Percentiles rank a stretch among this genome's conserved stretches.
Evolutionary conservation across 2,329 filamentous ascomycete genomes (phyloP).

Genomic region (Dothideomycetes sp.): DNA sequence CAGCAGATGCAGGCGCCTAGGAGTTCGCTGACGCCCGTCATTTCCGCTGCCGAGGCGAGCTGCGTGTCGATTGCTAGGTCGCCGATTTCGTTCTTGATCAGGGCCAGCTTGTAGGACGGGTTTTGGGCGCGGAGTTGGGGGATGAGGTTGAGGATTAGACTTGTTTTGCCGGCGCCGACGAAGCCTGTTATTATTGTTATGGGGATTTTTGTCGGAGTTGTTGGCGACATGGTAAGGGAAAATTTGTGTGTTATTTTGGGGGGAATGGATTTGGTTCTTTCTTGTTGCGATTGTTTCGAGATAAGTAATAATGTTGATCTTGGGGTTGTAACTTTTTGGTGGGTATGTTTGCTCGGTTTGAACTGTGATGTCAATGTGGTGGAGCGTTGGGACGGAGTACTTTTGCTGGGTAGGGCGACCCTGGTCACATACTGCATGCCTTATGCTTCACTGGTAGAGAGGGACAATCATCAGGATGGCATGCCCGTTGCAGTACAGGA

Average conservation of each 20-base stretch:
- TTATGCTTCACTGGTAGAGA: no score
- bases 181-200: conserved; percentile 96
- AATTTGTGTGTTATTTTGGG: neutral
- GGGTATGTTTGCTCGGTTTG: no score
- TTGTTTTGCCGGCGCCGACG: conserved; percentile 92
- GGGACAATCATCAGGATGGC: no score
- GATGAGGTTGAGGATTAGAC: conserved; percentile 84
- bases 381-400: no score
- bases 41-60: conserved; percentile 69
- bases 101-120: conserved; percentile 77
- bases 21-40: conserved; percentile 83
- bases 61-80: conserved; percentile 89
- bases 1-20: conserved; percentile 98
- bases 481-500: no score
- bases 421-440: no score
- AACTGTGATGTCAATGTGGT: no score
- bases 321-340: no score
- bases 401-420: no score
- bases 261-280: neutral
- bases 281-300: neutral
- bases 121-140: conserved; percentile 83
- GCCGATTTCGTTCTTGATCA: conserved; percentile 97
- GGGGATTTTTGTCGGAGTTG: conserved; percentile 52
- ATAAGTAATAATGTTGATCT: neutral
- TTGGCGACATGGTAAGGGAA: neutral